Conservation (phyloP, 202 grass and related monocot genomes). For the Schoenoplectus triqueter region DNA sequence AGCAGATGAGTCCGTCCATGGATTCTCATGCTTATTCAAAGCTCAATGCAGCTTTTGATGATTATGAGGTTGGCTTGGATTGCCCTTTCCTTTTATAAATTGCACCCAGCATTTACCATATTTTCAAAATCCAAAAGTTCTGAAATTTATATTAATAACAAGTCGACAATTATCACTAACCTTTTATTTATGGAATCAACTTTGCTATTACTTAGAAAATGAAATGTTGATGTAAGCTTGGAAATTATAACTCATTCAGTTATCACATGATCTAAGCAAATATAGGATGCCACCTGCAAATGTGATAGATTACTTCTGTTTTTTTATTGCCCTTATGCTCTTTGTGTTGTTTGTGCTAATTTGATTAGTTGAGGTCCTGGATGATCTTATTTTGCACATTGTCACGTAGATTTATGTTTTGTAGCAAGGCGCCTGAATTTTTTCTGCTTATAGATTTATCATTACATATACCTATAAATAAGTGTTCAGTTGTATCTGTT, state of each 20-base stretch:
- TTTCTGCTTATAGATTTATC: neutral
- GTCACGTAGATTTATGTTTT: neutral
- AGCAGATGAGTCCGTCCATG: constrained; percentile 51
- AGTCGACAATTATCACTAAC: neutral
- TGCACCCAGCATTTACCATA: neutral
- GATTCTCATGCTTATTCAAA: constrained; percentile 40
- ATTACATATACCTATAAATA: neutral
- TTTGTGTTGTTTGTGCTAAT: neutral
- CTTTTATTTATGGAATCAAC: neutral
- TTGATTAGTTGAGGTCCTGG: neutral
- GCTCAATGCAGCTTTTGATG: constrained; percentile 72
- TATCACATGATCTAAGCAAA: constrained; percentile 1
- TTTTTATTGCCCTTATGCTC: neutral
- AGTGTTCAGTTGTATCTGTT: neutral
- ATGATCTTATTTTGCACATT: neutral
- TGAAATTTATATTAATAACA: constrained; percentile 13
- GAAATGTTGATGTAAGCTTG: neutral
- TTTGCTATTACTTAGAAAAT: neutral
- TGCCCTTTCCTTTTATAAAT: neutral
- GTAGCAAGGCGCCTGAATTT: neutral
- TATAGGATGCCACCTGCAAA: neutral
- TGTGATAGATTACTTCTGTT: neutral
- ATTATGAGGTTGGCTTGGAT: constrained; percentile 66
- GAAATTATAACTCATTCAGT: neutral
- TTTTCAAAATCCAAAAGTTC: neutral